Base-by-base conservation (phyloP, 805 yeast species). In the Metschnikowia anglica region DNA sequence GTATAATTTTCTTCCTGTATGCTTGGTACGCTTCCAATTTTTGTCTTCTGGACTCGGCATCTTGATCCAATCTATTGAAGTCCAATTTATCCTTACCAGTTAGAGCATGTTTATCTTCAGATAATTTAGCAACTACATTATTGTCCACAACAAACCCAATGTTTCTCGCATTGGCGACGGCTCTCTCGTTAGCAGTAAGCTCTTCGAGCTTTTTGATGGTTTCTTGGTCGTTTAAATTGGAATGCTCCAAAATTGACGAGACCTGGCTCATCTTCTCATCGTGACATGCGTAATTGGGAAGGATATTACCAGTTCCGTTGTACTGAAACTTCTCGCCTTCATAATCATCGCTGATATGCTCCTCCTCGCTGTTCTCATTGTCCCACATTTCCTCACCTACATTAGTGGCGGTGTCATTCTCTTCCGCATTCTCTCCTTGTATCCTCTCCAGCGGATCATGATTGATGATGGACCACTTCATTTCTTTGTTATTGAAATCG, bases 361-460 rank as follows among this genome's bases (percentile, higher is more conserved):
- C 85, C 49, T 80, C 85, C 39, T 80, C 83, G 55, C 80, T 73
- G 10, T 63, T 63, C 41, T 70, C 76, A 40, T 65, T 44, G 32
- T 53, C 55, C 54, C 54, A 52, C 15, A 43, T 28, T 9, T 27
- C 37, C 21, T 40, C 48, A 10, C 43, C 48, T 7, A 42, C 25
- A 11, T 32, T 37, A 9, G 37, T 35, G 19, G 35, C 54, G 12
- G 39, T 27, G 8, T 35, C 39, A 16, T 40, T 36, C n/a, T 39
- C 43, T 3, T 37, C 48, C 12, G 37, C 39, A 16, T 40, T 36
- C n/a, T 39, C 43, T 3, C 39, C 48, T 11, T 53, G 56, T 26
- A 83, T 59, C 45, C 93, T 65, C 53, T 82, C 85, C 48, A 82
- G 81, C 0, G 95, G 95, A 53, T 85, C 90, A 52, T 80, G 85